Evolutionary conservation across 2,329 filamentous ascomycete species (phyloP), one percentile per base, ranked within the genome.

Genomic region (Aschersonia sp.): DNA sequence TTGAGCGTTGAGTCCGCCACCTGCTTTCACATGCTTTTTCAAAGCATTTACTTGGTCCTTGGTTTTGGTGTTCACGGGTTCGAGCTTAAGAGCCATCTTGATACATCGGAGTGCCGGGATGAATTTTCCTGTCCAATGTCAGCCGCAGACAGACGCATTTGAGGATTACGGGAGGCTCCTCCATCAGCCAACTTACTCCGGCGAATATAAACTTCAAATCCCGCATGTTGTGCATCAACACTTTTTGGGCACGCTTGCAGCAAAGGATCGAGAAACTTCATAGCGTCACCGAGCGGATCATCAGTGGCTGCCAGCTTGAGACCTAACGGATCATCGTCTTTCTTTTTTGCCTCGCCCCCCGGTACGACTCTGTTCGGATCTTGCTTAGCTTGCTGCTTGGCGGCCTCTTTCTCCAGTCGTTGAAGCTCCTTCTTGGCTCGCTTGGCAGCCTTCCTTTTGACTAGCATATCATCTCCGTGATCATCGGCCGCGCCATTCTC

Each of bases 171-270:
- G 22, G 22, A 22, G 22, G 22, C 22, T 22, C 14, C 14, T 12
- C 10, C 14, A n/a, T n/a, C 14, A 12, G 30, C 35, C 10, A 30
- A 69, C 81, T 73, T 78, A 94, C 88, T 81, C 69, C 83, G 76
- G 59, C 88, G 76, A 50, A 94, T 72, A 61, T 87, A 89, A 14
- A 98, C 83, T 67, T 97, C 89, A 57, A 96, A 97, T 5, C 88
- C 92, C 46, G 83, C 78, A 54, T 82, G 75, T 66, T 98, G 92
- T 29, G 78, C 85, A 52, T 92, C 80, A 44, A 94, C 77, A 60
- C 81, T 85, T 68, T 84, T 79, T 2, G 88, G 83, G 58, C 81
- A 89, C 58, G 82, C 83, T 62, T 95, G 83, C 50, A 98, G 73
- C 56, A 98, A 70, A 4, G 86, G 88, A 12, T 66, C 72, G 49